Percentiles rank a stretch among this genome's conserved stretches.
Conservation (phyloP, 441 rosid genomes). For the Croton laevigatus region DNA sequence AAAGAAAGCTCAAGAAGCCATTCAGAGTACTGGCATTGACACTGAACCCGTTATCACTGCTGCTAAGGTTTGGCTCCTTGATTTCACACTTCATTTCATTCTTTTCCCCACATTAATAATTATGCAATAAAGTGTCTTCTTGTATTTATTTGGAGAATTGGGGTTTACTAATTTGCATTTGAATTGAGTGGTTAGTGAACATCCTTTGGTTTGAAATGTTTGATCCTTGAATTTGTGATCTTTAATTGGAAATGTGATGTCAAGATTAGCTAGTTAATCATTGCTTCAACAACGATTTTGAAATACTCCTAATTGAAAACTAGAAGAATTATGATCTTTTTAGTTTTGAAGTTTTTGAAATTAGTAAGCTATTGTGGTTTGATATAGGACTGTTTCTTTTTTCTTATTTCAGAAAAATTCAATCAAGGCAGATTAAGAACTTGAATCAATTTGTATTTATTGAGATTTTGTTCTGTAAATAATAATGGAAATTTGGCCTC, state of each 20-base stretch:
- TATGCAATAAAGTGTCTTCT: background rate
- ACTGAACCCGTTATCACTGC: constrained; percentile 60
- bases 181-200: background rate
- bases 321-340: background rate
- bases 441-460: background rate
- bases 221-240: background rate
- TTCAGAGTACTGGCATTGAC: constrained; percentile 76
- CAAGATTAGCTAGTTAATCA: background rate
- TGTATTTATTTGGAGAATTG: constrained; percentile 7
- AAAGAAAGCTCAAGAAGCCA: constrained; percentile 83
- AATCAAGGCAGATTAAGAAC: background rate
- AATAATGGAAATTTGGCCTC: constrained; percentile 1
- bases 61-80: constrained; percentile 56
- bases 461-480: background rate
- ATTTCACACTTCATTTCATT: background rate
- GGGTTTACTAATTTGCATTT: background rate
- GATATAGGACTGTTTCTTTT: no score
- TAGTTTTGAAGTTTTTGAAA: background rate
- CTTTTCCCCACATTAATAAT: background rate
- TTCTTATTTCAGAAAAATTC: no score
- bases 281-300: background rate
- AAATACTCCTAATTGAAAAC: background rate
- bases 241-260: background rate
- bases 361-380: background rate
- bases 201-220: background rate